Base-by-base conservation (phyloP, 2,329 filamentous ascomycete species). In the Dothideomycetes sp. region DNA sequence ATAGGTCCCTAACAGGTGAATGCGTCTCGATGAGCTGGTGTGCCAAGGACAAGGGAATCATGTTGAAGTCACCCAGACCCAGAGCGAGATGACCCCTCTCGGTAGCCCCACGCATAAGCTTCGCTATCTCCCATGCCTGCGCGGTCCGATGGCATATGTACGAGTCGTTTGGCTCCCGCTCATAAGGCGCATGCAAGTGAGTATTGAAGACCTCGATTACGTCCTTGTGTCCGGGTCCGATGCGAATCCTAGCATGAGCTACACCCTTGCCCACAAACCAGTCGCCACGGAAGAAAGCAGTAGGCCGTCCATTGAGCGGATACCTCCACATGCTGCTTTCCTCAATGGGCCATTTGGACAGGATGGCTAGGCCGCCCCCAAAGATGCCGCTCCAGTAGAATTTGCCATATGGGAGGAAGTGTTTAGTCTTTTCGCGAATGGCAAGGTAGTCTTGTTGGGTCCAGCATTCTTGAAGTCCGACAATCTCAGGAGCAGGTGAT, bases 211-310 rank as follows among this genome's bases (percentile, higher is more conserved):
- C 85, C 54, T 95, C 86, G 14, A 86, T 69, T 9, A 88, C 65
- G 49, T 91, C 81, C 43, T 73, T 73, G 33, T 61, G 58, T 1
- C 64, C 71, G 1, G 73, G 65, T 0, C 84, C 84, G 49, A 82
- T 80, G 3, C 83, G 70, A 49, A 96, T 81, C 46, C 75, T 74
- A 2, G 89, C 89, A 54, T 76, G 82, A 5, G 89, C 91, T 31
- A 96, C 79, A 12, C 91, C 91, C 59, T 96, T 96, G 0, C 91
- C 91, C 8, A 95, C 88, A 55, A 79, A 96, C 86, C 89, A 96
- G 60, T 96, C 89, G 9, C 91, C 91, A 44, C 89, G 73, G 64
- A 82, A 95, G 62, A 96, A 94, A 4, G 89, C 89, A 8, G 87
- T 89, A 4, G 91, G 91, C 14, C 89, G 75, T 14, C 91, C 91